phyloP scores from a whole-genome alignment of 257 asterid species.

The Marsdenia floribunda region DNA sequence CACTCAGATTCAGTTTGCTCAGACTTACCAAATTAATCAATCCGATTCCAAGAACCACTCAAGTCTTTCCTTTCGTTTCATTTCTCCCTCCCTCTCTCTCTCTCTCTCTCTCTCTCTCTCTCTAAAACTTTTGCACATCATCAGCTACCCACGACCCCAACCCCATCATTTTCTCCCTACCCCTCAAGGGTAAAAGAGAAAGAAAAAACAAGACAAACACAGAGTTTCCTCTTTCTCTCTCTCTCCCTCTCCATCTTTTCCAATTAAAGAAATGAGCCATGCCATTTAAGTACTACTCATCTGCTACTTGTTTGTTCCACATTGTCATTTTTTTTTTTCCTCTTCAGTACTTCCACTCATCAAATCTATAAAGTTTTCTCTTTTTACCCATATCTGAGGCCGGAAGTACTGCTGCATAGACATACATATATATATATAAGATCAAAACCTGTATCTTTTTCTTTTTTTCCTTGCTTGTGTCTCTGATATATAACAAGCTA shows the following conservation, averaged over 20 bases:
- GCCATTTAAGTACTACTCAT: neutral
- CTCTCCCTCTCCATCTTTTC: neutral
- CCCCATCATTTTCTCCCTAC: neutral
- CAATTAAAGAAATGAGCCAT: constrained; percentile 9
- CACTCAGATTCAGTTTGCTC: neutral
- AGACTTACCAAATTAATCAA: neutral
- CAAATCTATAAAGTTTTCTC: neutral
- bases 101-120: neutral
- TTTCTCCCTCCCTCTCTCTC: too few species aligned
- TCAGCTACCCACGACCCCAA: neutral
- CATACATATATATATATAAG: neutral
- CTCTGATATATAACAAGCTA: neutral
- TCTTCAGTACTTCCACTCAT: neutral
- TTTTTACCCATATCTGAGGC: neutral
- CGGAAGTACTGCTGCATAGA: neutral
- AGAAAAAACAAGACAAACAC: neutral
- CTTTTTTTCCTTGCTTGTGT: neutral
- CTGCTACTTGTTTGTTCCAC: neutral
- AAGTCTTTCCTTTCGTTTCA: neutral
- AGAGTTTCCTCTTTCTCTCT: neutral
- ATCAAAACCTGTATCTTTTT: neutral
- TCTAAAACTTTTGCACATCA: neutral
- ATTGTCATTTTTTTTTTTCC: neutral
- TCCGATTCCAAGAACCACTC: neutral
- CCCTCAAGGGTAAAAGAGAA: neutral